Evolutionary conservation across 495 filamentous ascomycete species (phyloP).

Genomic region (Aspergillus bertholletiae): DNA sequence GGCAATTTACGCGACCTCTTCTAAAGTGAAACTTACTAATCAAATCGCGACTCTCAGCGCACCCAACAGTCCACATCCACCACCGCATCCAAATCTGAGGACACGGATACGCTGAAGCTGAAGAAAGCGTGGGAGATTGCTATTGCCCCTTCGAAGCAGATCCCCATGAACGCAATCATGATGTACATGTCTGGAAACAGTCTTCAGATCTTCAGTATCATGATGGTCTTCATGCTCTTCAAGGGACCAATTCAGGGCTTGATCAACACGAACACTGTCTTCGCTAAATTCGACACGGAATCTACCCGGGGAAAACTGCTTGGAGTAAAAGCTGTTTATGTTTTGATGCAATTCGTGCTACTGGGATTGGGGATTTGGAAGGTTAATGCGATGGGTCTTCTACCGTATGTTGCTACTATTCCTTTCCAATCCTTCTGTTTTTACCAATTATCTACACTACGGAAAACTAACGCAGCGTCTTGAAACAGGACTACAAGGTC

Average conservation of each 20-base stretch:
- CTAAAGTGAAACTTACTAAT: conserved; percentile 7
- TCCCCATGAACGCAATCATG: conserved; percentile 98
- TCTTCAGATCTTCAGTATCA: conserved; percentile 98
- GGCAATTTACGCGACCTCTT: neutral
- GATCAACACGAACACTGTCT: conserved; percentile 70
- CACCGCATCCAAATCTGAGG: conserved; percentile 49
- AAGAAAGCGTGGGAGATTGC: conserved; percentile 99
- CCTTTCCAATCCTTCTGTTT: neutral
- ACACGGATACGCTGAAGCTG: conserved; percentile 91
- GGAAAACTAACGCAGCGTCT: conserved; percentile 6
- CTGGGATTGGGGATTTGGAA: conserved; percentile 92
- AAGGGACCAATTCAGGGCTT: conserved; percentile 90
- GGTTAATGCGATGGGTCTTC: conserved; percentile 90
- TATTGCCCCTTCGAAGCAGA: conserved; percentile 85
- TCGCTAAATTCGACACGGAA: conserved; percentile 84
- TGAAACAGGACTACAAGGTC: conserved; percentile 75
- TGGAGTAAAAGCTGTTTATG: conserved; percentile 79
- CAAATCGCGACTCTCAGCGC: conserved; percentile 29
- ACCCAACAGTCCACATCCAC: conserved; percentile 26
- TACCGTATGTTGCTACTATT: conserved; percentile 63
- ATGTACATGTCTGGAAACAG: conserved; percentile 99
- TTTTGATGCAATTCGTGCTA: conserved; percentile 78
- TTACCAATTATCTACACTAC: neutral
- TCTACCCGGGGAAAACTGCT: conserved; percentile 68
- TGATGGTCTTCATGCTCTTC: conserved; percentile 99